These are phyloP conservation scores for Acacia confusa DNA, from an alignment of 306 rosid genomes.

Conservation along the genomic window DNA sequence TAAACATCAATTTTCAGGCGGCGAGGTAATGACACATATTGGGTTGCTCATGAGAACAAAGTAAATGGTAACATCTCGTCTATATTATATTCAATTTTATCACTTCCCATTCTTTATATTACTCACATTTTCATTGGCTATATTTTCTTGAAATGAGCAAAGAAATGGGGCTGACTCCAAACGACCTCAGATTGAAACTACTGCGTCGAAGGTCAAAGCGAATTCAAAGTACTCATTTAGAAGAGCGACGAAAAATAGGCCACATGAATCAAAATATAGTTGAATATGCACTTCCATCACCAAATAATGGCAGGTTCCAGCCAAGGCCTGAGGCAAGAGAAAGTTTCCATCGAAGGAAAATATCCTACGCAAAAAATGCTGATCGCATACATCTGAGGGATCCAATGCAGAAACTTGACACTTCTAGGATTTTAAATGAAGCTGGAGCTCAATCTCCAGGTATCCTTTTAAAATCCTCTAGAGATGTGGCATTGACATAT, in stretches of 20 bases:
- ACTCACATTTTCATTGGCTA: conserved; percentile 13
- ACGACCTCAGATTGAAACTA: conserved; percentile 64
- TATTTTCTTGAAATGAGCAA: conserved; percentile 25
- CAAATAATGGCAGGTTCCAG: conserved; percentile 29
- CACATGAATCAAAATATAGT: conserved; percentile 25
- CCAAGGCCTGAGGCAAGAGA: conserved; percentile 35
- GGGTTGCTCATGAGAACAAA: conserved; percentile 26
- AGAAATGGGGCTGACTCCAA: conserved; percentile 43
- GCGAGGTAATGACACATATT: conserved; percentile 38
- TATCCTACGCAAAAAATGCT: conserved; percentile 36
- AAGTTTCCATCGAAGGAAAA: conserved; percentile 19
- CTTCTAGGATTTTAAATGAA: conserved; percentile 30
- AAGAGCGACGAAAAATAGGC: conserved; percentile 32
- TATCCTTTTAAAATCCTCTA: conserved; percentile 29
- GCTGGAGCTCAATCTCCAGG: conserved; percentile 46
- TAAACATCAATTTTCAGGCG: conserved; percentile 42
- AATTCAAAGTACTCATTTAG: background rate
- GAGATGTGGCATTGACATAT: conserved; percentile 37
- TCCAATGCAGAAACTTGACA: conserved; percentile 33
- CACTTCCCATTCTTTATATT: background rate
- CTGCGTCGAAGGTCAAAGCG: conserved; percentile 46
- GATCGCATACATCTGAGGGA: conserved; percentile 38
- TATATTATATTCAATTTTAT: background rate
- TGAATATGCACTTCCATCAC: conserved; percentile 34
- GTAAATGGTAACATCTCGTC: conserved; percentile 36